Evolutionary conservation across 176 grass and related monocot species (phyloP).

Genomic region (Oryza meyeriana): DNA sequence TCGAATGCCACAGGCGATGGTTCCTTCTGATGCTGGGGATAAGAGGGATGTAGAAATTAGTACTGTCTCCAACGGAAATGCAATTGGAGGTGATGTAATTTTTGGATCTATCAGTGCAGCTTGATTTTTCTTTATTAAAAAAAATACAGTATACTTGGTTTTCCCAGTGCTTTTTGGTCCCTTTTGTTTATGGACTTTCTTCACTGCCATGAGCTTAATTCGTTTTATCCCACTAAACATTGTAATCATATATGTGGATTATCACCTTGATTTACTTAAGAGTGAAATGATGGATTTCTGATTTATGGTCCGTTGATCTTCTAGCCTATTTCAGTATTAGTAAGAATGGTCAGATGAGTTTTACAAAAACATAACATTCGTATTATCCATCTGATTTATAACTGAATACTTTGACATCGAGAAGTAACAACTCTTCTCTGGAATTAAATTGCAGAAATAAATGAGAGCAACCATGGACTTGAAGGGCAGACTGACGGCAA

Average conservation of each 20-base stretch:
- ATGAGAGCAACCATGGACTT: background rate
- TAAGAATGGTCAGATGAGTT: background rate
- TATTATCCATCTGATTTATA: background rate
- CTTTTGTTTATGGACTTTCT: background rate
- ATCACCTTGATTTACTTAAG: background rate
- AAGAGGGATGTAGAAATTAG: background rate
- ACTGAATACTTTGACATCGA: background rate
- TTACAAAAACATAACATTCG: background rate
- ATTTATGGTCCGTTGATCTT: background rate
- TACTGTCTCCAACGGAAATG: background rate
- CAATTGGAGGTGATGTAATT: conserved; percentile 49
- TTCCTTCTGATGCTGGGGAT: conserved; percentile 21
- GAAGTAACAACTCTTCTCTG: background rate
- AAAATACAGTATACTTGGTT: background rate
- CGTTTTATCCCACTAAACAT: background rate
- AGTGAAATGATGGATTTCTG: background rate
- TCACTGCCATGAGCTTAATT: background rate
- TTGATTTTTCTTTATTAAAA: background rate
- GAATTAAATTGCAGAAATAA: conserved; percentile 11
- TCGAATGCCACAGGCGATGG: conserved; percentile 48
- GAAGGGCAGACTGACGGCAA: conserved; percentile 8
- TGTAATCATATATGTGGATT: background rate
- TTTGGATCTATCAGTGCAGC: background rate
- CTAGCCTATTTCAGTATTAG: background rate
- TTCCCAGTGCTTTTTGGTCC: background rate